Evolutionary conservation across 768 basidiomycete genomes (phyloP), one percentile per base, ranked within the genome.

Genomic region (Nidula microcarpa): DNA sequence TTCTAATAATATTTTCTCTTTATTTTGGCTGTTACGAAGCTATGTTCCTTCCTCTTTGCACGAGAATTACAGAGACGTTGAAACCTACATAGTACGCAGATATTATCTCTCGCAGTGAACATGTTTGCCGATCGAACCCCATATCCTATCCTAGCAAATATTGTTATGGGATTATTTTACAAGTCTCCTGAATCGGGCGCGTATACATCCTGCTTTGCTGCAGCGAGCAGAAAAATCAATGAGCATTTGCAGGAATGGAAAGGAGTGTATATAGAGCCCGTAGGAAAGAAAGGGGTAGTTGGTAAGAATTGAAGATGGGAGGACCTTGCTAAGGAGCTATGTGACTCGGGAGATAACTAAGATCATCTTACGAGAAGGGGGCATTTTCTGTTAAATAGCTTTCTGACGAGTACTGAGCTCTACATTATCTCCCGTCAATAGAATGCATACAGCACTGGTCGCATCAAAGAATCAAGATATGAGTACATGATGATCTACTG

Each of bases 11-110:
- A 23, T 23, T 23, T 23, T 33, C 13, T n/a, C 11, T 43, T 17
- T 47, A 10, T 36, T 23, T 11, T 35, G 81, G 81, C 58, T 0
- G 59, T 74, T 32, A 70, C 78, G 32, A 84, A 84, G 59, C 65
- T 84, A 35, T 72, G 74, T 6, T 69, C 69, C 41, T 57, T 74
- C 13, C 68, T 82, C 4, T 80, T 73, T 47, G 71, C 70, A 0
- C 69, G 69, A 18, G 74, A 77, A 55, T 65, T 85, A 14, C 81
- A 83, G 50, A 69, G 68, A 10, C 72, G 60, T 23, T 63, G 82
- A 23, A 23, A 23, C 4, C 23, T 23, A 23, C 23, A 23, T 23
- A 23, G n/a, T n/a, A n/a, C n/a, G n/a, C n/a, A n/a, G n/a, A n/a
- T n/a, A n/a, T n/a, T n/a, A n/a, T n/a, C n/a, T n/a, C n/a, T n/a